These are phyloP conservation scores for Fomitopsis palustris DNA, from an alignment of 1,284 basidiomycete genomes.

Conservation along the genomic window DNA sequence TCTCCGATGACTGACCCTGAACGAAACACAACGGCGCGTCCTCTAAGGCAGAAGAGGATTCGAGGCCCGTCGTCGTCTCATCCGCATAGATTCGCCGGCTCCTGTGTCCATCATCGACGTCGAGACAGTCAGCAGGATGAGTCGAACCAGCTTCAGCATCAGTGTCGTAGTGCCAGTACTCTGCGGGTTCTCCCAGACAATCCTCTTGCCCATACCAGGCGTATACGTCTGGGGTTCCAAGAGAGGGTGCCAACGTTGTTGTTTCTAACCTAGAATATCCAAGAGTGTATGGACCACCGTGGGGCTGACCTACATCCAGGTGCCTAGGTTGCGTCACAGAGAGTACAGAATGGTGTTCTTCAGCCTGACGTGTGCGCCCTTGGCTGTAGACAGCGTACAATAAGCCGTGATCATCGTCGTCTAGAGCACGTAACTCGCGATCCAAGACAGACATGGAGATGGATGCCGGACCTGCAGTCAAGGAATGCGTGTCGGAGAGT, in stretches of 20 bases:
- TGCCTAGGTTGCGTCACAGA: background rate
- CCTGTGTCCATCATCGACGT: background rate
- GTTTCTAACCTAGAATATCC: background rate
- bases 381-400: background rate
- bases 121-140: background rate
- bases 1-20: background rate
- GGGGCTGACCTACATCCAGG: background rate
- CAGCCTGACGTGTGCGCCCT: background rate
- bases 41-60: background rate
- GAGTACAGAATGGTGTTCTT: background rate
- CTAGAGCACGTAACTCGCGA: conserved; percentile 5
- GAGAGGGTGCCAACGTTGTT: background rate
- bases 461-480: background rate
- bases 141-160: background rate
- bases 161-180: background rate
- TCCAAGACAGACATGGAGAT: background rate
- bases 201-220: background rate
- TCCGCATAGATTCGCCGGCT: background rate
- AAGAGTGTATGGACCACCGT: background rate
- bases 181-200: too few relatives aligned
- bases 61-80: background rate
- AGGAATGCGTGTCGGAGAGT: background rate
- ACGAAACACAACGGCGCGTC: background rate
- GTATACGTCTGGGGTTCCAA: background rate
- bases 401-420: conserved; percentile 1